Percentiles rank a stretch among this genome's conserved stretches.
These are phyloP conservation scores for Colletotrichum tofieldiae DNA, from an alignment of 2,329 filamentous ascomycete genomes.

Conservation along the genomic window DNA sequence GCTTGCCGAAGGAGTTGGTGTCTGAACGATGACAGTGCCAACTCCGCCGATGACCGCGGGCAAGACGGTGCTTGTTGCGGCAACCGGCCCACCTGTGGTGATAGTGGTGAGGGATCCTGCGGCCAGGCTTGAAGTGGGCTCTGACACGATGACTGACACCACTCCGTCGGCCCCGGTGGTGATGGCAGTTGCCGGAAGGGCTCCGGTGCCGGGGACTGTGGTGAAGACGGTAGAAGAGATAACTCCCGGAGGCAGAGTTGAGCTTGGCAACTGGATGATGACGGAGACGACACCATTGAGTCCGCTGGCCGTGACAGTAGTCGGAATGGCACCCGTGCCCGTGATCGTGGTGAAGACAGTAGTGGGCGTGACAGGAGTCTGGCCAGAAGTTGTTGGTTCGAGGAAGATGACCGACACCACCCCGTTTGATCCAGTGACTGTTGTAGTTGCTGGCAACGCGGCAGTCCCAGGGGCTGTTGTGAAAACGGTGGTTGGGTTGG, in stretches of 20 bases:
- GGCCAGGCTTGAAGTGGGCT: slow-evolving; percentile 3
- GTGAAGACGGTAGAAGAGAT: slow-evolving; percentile 27
- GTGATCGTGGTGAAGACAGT: slow-evolving; percentile 24
- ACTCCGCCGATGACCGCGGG: slow-evolving; percentile 14
- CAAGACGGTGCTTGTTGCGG: slow-evolving; percentile 24
- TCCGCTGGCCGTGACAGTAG: slow-evolving; percentile 2
- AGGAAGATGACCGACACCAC: slow-evolving; percentile 17
- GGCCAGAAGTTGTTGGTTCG: slow-evolving; percentile 3
- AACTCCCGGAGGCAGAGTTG: neutral
- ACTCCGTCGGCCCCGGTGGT: slow-evolving; percentile 24
- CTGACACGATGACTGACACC: slow-evolving; percentile 30
- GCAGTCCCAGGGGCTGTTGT: slow-evolving; percentile 1
- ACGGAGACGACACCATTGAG: slow-evolving; percentile 15
- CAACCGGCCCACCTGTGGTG: slow-evolving; percentile 18
- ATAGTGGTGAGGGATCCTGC: slow-evolving; percentile 26
- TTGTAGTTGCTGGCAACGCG: neutral
- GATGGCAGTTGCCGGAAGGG: neutral
- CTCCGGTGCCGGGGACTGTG: slow-evolving; percentile 23
- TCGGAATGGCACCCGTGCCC: slow-evolving; percentile 11
- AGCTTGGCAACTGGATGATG: slow-evolving; percentile 11
- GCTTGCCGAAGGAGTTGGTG: slow-evolving; percentile 20
- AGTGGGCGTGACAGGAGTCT: neutral
- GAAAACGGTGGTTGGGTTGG: neutral
- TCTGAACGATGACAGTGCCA: slow-evolving; percentile 38
- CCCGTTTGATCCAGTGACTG: neutral